Evolutionary conservation across 192 early-diverging fungal genomes (phyloP), one percentile per base, ranked within the genome.

Genomic region (Mycoemilia scoparia): DNA sequence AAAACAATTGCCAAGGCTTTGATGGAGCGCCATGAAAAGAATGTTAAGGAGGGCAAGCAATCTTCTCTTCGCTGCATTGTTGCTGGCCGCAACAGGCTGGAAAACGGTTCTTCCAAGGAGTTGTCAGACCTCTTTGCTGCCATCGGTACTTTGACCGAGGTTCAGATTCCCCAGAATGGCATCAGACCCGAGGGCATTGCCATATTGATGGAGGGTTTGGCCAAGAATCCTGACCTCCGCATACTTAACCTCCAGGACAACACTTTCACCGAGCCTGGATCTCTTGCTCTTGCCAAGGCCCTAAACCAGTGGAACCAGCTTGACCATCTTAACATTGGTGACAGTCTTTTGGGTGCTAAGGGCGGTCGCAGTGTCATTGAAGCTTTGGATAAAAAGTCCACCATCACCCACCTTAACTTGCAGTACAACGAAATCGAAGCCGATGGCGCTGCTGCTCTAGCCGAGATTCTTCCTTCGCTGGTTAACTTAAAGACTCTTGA

Each of bases 141-240:
- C 4, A 54, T 73, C 24, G 70, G 79, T 32, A 74, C 69, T 3
- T 49, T 97, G 38, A 63, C 62, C 12, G 76, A 85, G 36, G 65
- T 97, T 21, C 73, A 83, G 29, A 84, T 97, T 73, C 89, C 87
- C 13, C 89, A 97, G 51, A 97, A 97, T 54, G 85, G 87, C 38
- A 97, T 97, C 36, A 83, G 92, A 15, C 82, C 88, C 10, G 89
- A 95, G 24, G 89, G 92, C 36, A 82, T 97, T 34, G 48, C 50
- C n/a, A 67, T 67, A 42, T 45, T 97, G 24, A 51, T 82, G 18
- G 48, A 45, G 12, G 75, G 77, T 6, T 59, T 96, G 3, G 49
- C 71, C 9, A 24, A 66, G 16, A 85, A 81, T 52, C 57, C 60
- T 17, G 49, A 65, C 14, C 52, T 97, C 27, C 57, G 74, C 29